phyloP scores from a whole-genome alignment of 495 filamentous ascomycete species.

The Tuber calosporum region DNA sequence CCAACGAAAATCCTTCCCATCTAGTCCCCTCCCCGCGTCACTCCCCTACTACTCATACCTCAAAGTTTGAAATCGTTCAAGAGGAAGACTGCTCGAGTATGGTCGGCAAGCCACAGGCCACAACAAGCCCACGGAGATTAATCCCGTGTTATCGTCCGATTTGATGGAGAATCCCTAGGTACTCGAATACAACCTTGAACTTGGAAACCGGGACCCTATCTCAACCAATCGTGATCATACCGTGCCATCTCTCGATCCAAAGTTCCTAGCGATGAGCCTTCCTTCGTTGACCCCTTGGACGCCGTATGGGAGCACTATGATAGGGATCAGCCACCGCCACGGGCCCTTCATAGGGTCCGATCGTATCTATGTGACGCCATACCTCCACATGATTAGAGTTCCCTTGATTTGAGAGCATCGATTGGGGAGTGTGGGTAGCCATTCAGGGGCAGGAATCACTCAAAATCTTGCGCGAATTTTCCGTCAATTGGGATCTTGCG shows the following conservation, averaged over 20 bases:
- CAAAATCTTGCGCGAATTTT: constrained; percentile 1
- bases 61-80: not conserved
- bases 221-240: not conserved
- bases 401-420: not conserved
- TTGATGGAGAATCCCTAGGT: not conserved
- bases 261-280: not conserved
- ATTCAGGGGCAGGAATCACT: not conserved
- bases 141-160: not conserved
- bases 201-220: not conserved
- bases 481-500: constrained; percentile 1
- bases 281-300: not conserved
- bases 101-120: not conserved
- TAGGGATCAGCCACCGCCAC: not conserved
- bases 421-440: not conserved
- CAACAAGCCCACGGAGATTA: not conserved
- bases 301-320: not conserved
- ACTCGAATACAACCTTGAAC: not conserved
- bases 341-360: not conserved
- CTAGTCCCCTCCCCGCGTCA: not conserved
- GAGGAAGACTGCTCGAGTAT: not conserved
- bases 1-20: not conserved
- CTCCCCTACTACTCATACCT: too few species aligned
- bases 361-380: not conserved
- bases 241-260: not conserved
- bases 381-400: not conserved